Conservation (phyloP, 345 rosid genomes). For the Raphanus raphanistrum region DNA sequence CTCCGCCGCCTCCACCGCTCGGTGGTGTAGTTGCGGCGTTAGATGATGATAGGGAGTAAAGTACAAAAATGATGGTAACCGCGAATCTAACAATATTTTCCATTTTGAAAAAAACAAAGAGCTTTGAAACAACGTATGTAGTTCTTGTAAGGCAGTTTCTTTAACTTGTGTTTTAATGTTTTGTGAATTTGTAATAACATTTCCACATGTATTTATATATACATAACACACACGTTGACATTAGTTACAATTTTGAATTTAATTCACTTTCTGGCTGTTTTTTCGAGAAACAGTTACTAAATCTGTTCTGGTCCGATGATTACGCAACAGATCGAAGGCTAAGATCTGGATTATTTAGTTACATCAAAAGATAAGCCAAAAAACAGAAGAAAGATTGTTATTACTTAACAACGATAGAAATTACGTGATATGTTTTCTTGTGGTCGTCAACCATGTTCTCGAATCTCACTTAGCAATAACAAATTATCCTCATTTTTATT, state of each 20-base stretch:
- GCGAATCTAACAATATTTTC: neutral
- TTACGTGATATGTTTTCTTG: neutral
- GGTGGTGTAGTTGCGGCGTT: conserved; percentile 18
- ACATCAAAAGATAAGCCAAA: neutral
- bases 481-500: too few species aligned
- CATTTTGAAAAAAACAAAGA: neutral
- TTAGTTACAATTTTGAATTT: neutral
- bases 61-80: conserved; percentile 5
- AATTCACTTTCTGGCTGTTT: neutral
- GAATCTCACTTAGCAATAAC: neutral
- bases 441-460: neutral
- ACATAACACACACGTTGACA: neutral
- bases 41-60: neutral
- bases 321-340: neutral
- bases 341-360: neutral
- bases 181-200: neutral
- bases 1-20: neutral
- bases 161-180: neutral
- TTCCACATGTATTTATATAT: neutral
- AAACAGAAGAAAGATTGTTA: neutral
- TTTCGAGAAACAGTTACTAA: neutral
- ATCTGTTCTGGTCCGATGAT: neutral
- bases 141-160: neutral
- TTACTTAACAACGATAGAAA: neutral
- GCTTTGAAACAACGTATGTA: neutral